These are phyloP conservation scores for Ustilago trichophora DNA, from an alignment of 1,284 basidiomycete species.

Conservation along the genomic window DNA sequence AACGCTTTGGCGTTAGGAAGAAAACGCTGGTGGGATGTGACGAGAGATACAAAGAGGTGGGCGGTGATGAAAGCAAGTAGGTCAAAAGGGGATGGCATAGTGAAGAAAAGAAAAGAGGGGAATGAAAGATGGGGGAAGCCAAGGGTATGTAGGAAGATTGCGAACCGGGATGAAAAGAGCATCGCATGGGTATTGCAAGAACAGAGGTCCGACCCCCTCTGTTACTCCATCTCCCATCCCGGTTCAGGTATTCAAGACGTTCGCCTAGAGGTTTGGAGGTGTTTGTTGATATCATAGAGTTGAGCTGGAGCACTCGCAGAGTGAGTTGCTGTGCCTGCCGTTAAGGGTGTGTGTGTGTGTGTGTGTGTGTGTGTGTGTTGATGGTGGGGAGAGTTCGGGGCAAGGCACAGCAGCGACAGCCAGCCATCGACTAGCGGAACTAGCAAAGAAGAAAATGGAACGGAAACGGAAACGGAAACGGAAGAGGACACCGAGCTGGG, in stretches of 20 bases:
- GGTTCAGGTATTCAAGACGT: constrained; percentile 49
- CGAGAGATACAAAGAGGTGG: constrained; percentile 8
- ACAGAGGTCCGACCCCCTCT: constrained; percentile 54
- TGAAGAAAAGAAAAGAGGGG: not conserved
- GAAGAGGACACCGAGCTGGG: not conserved
- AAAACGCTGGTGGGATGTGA: no score
- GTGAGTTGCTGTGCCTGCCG: constrained; percentile 8
- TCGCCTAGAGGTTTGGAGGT: constrained; percentile 25
- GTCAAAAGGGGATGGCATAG: constrained; percentile 16
- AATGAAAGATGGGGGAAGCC: constrained; percentile 6
- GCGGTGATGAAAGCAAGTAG: constrained; percentile 18
- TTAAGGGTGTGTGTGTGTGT: not conserved
- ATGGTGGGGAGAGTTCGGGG: not conserved
- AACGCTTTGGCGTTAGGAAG: not conserved
- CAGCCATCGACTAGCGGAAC: constrained; percentile 12
- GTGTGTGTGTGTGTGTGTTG: not conserved
- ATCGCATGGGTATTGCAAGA: constrained; percentile 55
- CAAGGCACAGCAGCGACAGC: constrained; percentile 28
- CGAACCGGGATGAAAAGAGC: constrained; percentile 50
- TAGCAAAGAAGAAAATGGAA: not conserved
- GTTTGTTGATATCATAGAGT: constrained; percentile 6
- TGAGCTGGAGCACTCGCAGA: constrained; percentile 26
- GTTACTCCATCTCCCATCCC: constrained; percentile 54
- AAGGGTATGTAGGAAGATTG: constrained; percentile 27
- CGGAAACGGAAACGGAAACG: not conserved